phyloP scores from a whole-genome alignment of 169 alveolate species.

The Plasmodium malariae region DNA sequence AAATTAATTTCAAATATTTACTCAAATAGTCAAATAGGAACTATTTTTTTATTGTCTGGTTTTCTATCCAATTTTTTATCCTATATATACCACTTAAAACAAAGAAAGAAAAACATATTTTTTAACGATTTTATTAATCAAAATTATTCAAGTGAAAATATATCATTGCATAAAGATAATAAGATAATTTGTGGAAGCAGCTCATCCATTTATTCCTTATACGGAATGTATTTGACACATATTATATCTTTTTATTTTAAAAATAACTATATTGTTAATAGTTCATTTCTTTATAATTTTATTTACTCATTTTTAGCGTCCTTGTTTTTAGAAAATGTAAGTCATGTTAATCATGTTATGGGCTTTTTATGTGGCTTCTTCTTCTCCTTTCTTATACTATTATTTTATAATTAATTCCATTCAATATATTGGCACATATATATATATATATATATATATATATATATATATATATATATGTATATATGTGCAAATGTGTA shows the following conservation, averaged over 20 bases:
- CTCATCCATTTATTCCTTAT: slow-evolving; percentile 64
- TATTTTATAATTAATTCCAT: slow-evolving; percentile 61
- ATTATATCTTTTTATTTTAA: slow-evolving; percentile 68
- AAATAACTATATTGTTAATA: slow-evolving; percentile 46
- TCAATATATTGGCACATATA: too few species aligned
- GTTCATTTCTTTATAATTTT: slow-evolving; percentile 47
- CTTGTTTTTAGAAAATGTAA: slow-evolving; percentile 69
- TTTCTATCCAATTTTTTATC: slow-evolving; percentile 41
- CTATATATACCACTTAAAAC: slow-evolving; percentile 28
- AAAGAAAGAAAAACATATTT: slow-evolving; percentile 36
- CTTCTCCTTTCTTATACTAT: slow-evolving; percentile 43
- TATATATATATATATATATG: too few species aligned
- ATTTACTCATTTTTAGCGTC: slow-evolving; percentile 69
- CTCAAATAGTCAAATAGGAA: slow-evolving; percentile 56
- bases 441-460: too few species aligned
- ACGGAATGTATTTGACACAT: slow-evolving; percentile 73
- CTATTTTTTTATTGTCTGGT: slow-evolving; percentile 57
- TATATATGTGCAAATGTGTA: too few species aligned
- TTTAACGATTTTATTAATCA: slow-evolving; percentile 45
- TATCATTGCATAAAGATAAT: slow-evolving; percentile 13
- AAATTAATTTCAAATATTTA: slow-evolving; percentile 40
- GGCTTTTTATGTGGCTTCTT: slow-evolving; percentile 66
- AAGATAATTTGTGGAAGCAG: slow-evolving; percentile 75
- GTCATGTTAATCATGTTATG: slow-evolving; percentile 57
- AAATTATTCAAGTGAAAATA: slow-evolving; percentile 13